These are phyloP conservation scores for Candida vaughaniae DNA, from an alignment of 805 yeast species.

Conservation along the genomic window DNA sequence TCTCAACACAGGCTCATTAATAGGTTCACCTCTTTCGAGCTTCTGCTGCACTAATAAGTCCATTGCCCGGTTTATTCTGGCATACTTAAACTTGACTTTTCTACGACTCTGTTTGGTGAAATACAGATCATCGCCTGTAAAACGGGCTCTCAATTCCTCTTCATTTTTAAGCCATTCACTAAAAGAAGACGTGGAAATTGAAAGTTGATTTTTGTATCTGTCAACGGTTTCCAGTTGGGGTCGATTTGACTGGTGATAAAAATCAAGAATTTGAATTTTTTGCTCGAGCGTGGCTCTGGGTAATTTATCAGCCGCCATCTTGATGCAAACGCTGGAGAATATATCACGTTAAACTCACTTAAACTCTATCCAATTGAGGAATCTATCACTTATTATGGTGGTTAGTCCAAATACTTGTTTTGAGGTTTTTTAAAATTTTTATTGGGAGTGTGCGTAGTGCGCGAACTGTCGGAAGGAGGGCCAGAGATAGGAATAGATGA, in stretches of 20 bases:
- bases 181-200: slow-evolving; percentile 59
- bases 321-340: too few species aligned
- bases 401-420: slow-evolving; percentile 1
- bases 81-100: slow-evolving; percentile 54
- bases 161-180: slow-evolving; percentile 63
- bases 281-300: slow-evolving; percentile 61
- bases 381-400: too few species aligned
- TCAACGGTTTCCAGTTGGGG: slow-evolving; percentile 62
- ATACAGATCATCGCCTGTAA: slow-evolving; percentile 32
- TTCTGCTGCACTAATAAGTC: slow-evolving; percentile 49
- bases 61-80: slow-evolving; percentile 59
- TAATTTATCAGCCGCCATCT: slow-evolving; percentile 11
- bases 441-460: not conserved
- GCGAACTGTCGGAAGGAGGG: too few species aligned
- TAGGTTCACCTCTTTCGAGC: slow-evolving; percentile 42
- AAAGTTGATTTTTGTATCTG: slow-evolving; percentile 45
- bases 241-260: slow-evolving; percentile 44
- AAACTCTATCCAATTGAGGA: not conserved
- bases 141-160: slow-evolving; percentile 46
- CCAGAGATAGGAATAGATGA: too few species aligned
- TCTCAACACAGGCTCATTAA: slow-evolving; percentile 54
- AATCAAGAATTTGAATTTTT: slow-evolving; percentile 54
- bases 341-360: too few species aligned
- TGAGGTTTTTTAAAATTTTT: slow-evolving; percentile 2
- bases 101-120: slow-evolving; percentile 39